These are phyloP conservation scores for Circinella minor DNA, from an alignment of 371 early-diverging fungal species.

Conservation along the genomic window DNA sequence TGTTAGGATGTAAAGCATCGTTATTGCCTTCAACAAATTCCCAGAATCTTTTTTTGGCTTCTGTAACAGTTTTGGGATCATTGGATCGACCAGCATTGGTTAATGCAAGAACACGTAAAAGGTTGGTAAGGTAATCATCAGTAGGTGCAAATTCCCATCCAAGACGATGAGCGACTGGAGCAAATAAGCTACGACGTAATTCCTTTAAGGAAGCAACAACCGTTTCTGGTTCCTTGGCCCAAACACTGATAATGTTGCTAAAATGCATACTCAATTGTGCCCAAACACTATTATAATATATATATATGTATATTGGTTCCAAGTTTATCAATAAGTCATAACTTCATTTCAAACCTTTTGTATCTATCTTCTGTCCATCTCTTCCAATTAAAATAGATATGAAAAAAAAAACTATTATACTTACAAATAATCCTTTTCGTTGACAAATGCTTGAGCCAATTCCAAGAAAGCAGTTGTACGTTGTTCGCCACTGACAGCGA, in stretches of 20 bases:
- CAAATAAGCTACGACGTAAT: constrained; percentile 60
- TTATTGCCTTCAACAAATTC: constrained; percentile 43
- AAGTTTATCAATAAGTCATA: neutral
- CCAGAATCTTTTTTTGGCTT: constrained; percentile 55
- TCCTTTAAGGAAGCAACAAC: constrained; percentile 50
- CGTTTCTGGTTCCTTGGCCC: constrained; percentile 55
- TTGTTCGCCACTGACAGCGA: constrained; percentile 63
- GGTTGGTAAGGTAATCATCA: constrained; percentile 56
- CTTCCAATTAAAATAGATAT: neutral
- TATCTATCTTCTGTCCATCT: too few relatives aligned
- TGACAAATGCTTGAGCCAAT: constrained; percentile 49
- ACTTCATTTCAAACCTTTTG: too few relatives aligned
- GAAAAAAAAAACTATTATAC: neutral
- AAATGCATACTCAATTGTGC: constrained; percentile 59
- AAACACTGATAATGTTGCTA: constrained; percentile 51
- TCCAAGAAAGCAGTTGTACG: constrained; percentile 61
- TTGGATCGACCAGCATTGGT: constrained; percentile 49
- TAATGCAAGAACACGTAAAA: constrained; percentile 50
- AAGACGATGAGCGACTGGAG: constrained; percentile 59
- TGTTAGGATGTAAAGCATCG: constrained; percentile 78
- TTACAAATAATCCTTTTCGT: constrained; percentile 59
- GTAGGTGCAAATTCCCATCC: constrained; percentile 62
- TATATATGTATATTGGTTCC: too few relatives aligned
- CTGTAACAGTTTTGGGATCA: constrained; percentile 36
- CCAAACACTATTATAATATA: constrained; percentile 35